A percentile compares a stretch with the other conserved stretches of the same genome.
phyloP scores from a whole-genome alignment of 1,284 basidiomycete genomes.

The Heterobasidion parviporum region DNA sequence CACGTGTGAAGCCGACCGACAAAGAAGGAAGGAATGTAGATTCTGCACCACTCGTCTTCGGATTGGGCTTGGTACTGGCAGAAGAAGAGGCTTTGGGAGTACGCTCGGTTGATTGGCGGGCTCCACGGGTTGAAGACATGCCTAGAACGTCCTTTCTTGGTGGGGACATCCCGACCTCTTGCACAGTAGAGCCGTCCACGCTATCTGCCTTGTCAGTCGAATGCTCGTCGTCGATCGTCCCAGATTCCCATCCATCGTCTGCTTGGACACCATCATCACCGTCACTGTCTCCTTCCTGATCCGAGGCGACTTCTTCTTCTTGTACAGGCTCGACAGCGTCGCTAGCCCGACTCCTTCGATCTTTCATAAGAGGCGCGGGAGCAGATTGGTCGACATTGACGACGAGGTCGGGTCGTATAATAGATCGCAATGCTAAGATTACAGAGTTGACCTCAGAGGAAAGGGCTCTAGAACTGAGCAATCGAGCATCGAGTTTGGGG shows the following conservation, averaged over 20 bases:
- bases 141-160: constrained; percentile 13
- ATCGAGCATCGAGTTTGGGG: constrained; percentile 62
- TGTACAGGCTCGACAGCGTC: neutral
- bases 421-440: constrained; percentile 39
- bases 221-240: constrained; percentile 21
- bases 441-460: constrained; percentile 51
- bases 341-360: neutral
- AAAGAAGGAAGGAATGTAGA: constrained; percentile 89
- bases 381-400: constrained; percentile 7
- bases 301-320: neutral
- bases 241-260: constrained; percentile 34
- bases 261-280: constrained; percentile 14
- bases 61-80: constrained; percentile 8
- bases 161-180: constrained; percentile 6
- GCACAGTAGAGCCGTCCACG: constrained; percentile 12
- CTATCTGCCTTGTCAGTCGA: no score
- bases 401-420: constrained; percentile 29
- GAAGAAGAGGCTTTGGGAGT: constrained; percentile 11
- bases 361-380: neutral
- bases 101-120: constrained; percentile 9
- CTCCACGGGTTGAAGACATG: constrained; percentile 1
- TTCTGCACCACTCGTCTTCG: constrained; percentile 22
- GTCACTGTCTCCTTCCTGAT: constrained; percentile 12
- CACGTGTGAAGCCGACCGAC: constrained; percentile 76
- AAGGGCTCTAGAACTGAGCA: constrained; percentile 72